Evolutionary conservation across 345 rosid species (phyloP), one percentile per base, ranked within the genome.

Genomic region (Salix dunnii): DNA sequence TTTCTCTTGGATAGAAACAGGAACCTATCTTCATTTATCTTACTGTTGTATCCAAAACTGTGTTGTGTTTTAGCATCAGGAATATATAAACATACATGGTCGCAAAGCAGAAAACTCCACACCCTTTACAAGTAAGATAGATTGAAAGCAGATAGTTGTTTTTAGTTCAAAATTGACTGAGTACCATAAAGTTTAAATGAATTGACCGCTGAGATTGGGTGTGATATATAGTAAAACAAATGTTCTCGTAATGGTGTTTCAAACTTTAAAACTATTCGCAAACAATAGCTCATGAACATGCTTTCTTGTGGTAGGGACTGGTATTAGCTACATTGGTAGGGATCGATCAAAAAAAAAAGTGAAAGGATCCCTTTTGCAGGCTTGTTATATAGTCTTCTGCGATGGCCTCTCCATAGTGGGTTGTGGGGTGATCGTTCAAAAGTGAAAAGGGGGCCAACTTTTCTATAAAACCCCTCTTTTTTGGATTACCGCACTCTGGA

Each of bases 391-490:
- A 23, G 62, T 58, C 46, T 42, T 58, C 3, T 9, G 63, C 5
- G 14, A 58, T 23, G 13, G 63, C 28, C 27, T 58, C 28, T 58
- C 63, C 28, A 23, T 58, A 58, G 63, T 23, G n/a, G 53, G 7
- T 18, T 23, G 77, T 65, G 66, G 79, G 71, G 77, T 72, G 75
- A 72, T 74, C 74, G 77, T 84, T 82, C 80, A 81, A 75, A 79
- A 73, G 82, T 38, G 77, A 82, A 87, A 85, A 85, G 85, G 74
- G 77, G 12, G 77, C 48, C 84, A 80, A 78, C 90, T 87, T 42
- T 87, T 82, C 79, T 40, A 70, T 46, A 33, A 76, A 67, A 5
- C 23, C 74, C n/a, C 28, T 55, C 62, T 71, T 42, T 67, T 70
- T 75, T 69, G 55, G 71, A 72, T 79, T 16, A 71, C 33, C 80